These are phyloP conservation scores for Rhizopus stolonifer DNA, from an alignment of 371 early-diverging fungal genomes.

Conservation along the genomic window DNA sequence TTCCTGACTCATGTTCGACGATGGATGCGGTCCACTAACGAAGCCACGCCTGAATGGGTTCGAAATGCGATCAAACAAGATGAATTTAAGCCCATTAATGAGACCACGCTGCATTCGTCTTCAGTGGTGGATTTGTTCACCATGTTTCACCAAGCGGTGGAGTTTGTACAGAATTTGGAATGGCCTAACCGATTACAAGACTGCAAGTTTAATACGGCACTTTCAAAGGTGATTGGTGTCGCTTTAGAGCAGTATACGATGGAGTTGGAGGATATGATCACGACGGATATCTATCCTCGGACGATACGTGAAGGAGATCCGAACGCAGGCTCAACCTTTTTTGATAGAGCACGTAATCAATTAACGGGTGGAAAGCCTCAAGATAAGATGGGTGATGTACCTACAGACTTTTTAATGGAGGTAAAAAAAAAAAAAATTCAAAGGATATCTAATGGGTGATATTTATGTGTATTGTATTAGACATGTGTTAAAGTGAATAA, in stretches of 20 bases:
- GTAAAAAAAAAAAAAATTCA: too few relatives aligned
- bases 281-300: constrained; percentile 26
- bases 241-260: constrained; percentile 47
- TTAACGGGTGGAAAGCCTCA: constrained; percentile 21
- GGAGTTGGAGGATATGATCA: constrained; percentile 35
- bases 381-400: constrained; percentile 31
- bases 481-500: constrained; percentile 69
- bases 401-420: constrained; percentile 4
- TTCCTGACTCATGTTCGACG: constrained; percentile 57
- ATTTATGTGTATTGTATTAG: too few relatives aligned
- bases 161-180: constrained; percentile 60
- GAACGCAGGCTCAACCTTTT: constrained; percentile 18
- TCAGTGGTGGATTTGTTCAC: constrained; percentile 75
- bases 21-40: constrained; percentile 51
- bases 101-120: constrained; percentile 69
- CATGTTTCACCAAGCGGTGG: constrained; percentile 70
- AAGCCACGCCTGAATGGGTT: constrained; percentile 56
- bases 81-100: constrained; percentile 56
- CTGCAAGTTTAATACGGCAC: constrained; percentile 63
- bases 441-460: too few relatives aligned
- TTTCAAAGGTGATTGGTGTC: constrained; percentile 58
- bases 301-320: constrained; percentile 7
- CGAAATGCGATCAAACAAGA: constrained; percentile 58
- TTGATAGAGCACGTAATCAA: constrained; percentile 32
- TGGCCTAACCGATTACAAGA: constrained; percentile 73